phyloP scores from a whole-genome alignment of 345 rosid genomes.

The Salix udensis region DNA sequence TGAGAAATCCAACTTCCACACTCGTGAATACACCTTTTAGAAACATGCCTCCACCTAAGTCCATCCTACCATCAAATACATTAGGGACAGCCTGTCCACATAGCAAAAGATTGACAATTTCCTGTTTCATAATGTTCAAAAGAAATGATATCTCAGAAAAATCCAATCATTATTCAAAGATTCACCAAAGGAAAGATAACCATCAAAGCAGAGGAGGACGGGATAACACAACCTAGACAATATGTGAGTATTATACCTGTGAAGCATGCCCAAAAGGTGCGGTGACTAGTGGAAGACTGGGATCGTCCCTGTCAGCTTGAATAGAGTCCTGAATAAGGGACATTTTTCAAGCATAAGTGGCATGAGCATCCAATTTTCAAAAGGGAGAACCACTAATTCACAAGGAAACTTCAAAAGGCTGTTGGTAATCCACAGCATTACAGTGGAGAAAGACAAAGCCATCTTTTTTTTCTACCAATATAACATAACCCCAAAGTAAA shows the following conservation, averaged over 20 bases:
- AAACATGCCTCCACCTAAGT: constrained; percentile 95
- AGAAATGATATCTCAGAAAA: constrained; percentile 7
- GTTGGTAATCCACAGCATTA: background rate
- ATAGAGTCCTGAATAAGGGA: constrained; percentile 51
- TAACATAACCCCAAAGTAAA: background rate
- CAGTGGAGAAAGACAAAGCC: background rate
- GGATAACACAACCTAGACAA: background rate
- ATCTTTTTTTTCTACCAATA: background rate
- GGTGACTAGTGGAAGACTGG: constrained; percentile 81
- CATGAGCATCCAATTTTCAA: background rate
- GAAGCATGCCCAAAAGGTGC: constrained; percentile 99
- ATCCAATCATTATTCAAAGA: constrained; percentile 3
- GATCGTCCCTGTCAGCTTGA: constrained; percentile 97
- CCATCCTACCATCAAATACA: constrained; percentile 95
- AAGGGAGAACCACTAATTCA: background rate
- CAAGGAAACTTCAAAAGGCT: background rate
- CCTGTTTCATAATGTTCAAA: constrained; percentile 46
- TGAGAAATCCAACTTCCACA: constrained; percentile 96
- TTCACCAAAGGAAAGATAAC: background rate
- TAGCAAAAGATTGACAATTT: constrained; percentile 86
- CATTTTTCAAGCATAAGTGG: constrained; percentile 5
- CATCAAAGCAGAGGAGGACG: background rate
- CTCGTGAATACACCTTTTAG: constrained; percentile 71
- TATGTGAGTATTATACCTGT: constrained; percentile 51
- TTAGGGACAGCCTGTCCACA: constrained; percentile 97